Evolutionary conservation across 208 protist species (phyloP).

Genomic region (Entamoeba dispar): DNA sequence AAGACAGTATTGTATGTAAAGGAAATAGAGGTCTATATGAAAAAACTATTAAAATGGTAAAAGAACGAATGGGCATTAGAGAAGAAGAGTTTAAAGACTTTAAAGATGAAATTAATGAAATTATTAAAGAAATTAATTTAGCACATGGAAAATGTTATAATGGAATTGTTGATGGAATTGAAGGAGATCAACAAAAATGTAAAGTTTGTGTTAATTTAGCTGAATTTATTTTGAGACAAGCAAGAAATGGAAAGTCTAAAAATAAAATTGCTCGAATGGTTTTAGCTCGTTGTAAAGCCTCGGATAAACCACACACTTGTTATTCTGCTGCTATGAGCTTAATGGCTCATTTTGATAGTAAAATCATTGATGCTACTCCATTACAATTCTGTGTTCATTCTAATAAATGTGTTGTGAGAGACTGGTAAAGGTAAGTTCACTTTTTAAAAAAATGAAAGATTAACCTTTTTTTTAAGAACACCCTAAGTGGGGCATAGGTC

Average conservation of each 20-base stretch:
- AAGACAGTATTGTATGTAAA: background rate
- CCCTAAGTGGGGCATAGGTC: too few species aligned
- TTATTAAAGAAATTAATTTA: background rate
- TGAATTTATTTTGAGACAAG: background rate
- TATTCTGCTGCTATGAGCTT: background rate
- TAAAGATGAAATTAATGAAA: background rate
- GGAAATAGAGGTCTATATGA: background rate
- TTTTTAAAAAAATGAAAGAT: too few species aligned
- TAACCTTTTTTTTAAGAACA: too few species aligned
- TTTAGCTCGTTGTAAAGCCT: background rate
- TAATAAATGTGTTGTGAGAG: background rate
- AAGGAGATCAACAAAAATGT: background rate
- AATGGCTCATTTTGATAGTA: background rate
- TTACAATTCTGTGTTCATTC: background rate
- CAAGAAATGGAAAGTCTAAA: background rate
- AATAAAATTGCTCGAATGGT: background rate
- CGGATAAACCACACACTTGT: background rate
- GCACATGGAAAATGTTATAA: background rate
- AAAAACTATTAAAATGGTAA: background rate
- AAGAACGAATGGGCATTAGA: background rate
- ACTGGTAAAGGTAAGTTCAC: background rate
- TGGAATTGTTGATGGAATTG: background rate
- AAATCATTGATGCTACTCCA: background rate
- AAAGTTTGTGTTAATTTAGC: background rate
- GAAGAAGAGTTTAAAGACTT: background rate